Base-by-base conservation (phyloP, 2,329 filamentous ascomycete species). In the Zelopaecilomyces penicillatus region DNA sequence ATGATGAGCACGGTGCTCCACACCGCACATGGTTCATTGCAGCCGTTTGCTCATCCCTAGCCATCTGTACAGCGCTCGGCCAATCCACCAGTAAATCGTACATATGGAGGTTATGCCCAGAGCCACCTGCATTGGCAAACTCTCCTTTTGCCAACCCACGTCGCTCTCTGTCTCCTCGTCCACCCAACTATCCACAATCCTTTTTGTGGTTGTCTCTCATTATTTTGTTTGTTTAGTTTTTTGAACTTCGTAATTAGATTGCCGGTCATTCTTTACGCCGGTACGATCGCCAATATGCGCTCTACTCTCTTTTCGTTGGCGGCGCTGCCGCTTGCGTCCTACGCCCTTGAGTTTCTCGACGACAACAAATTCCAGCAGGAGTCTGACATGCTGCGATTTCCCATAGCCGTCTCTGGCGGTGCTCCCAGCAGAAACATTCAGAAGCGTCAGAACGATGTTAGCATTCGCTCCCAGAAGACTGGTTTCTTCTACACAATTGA, bases 401-500 rank as follows among this genome's bases (percentile, higher is more conserved):
- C 62, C 12, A 47, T 65, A 27, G 54, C 38, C n/a, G 57, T 57
- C 36, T 46, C 53, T 29, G 41, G 47, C 27, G 57, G 61, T 19
- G 60, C 59, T 1, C 54, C 56, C 26, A 41, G 52, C 19, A 63
- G 60, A 46, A 49, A 50, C 32, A 40, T 57, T 5, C 54, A 53
- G 30, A 58, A 55, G 48, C 56, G 63, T 11, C 63, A 65, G 44
- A 47, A 51, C 8, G 55, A 56, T 30, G 51, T 58, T 38, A 53
- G 37, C 1, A 43, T 62, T 6, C 35, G 44, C 10, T 47, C 51
- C 5, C 57, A 61, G 35, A 51, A 56, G 45, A 55, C 53, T 27
- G 63, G 61, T 6, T 63, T 60, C 47, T 62, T 64, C 44, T 67
- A 70, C 54, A 64, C 60, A 34, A 64, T 68, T 38, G 60, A 66